Evolutionary conservation across 2,329 filamentous ascomycete genomes (phyloP).

Genomic region (Exophiala xenobiotica): DNA sequence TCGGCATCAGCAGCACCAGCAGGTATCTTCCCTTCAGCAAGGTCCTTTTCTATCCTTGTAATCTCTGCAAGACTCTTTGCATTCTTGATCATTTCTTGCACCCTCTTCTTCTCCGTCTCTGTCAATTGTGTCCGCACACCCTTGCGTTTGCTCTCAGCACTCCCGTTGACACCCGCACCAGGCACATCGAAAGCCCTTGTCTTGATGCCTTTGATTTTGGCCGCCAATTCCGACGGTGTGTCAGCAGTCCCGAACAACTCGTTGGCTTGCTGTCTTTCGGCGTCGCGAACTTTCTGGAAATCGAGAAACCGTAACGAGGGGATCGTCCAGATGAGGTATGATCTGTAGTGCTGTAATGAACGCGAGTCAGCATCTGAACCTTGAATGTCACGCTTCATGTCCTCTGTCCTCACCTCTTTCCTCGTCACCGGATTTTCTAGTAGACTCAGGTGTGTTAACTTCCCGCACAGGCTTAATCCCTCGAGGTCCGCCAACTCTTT

Average conservation of each 20-base stretch:
- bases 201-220: constrained; percentile 81
- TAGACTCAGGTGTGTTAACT: constrained; percentile 76
- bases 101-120: constrained; percentile 78
- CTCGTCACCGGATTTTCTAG: constrained; percentile 85
- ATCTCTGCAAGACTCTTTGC: constrained; percentile 91
- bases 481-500: constrained; percentile 84
- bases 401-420: constrained; percentile 90
- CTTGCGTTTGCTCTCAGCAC: constrained; percentile 50
- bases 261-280: constrained; percentile 71
- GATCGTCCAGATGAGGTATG: constrained; percentile 85
- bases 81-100: constrained; percentile 83
- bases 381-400: too few species aligned
- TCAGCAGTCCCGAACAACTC: constrained; percentile 80
- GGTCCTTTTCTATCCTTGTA: constrained; percentile 81
- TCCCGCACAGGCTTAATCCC: constrained; percentile 65
- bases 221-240: constrained; percentile 76
- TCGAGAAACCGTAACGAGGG: constrained; percentile 86
- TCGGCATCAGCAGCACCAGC: constrained; percentile 52
- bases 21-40: constrained; percentile 85
- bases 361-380: not conserved
- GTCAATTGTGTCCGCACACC: constrained; percentile 80
- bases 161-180: constrained; percentile 40
- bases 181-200: constrained; percentile 67
- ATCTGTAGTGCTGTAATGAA: constrained; percentile 73
- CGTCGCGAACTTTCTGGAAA: constrained; percentile 85